Evolutionary conservation across 768 basidiomycete genomes (phyloP).

Genomic region (Boletus rex-veris): DNA sequence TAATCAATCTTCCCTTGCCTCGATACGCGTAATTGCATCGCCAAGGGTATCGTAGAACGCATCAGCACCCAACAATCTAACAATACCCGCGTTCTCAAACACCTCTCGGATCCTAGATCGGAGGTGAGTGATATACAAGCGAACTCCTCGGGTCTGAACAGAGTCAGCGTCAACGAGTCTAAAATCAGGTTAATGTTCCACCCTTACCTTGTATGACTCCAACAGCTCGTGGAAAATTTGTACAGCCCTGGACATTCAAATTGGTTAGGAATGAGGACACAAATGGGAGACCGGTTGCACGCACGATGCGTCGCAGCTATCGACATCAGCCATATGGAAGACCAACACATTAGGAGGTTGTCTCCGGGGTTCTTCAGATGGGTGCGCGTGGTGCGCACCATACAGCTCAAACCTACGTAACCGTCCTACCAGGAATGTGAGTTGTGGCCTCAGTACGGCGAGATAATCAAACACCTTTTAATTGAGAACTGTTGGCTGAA

Average conservation of each 20-base stretch:
- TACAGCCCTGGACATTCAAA: slow-evolving; percentile 52
- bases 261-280: slow-evolving; percentile 2
- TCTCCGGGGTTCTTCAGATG: slow-evolving; percentile 81
- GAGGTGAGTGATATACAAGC: slow-evolving; percentile 46
- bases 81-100: slow-evolving; percentile 46
- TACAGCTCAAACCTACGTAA: slow-evolving; percentile 86
- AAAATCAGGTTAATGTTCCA: not conserved
- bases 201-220: slow-evolving; percentile 67
- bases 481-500: slow-evolving; percentile 87
- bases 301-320: slow-evolving; percentile 87
- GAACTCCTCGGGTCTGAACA: slow-evolving; percentile 41
- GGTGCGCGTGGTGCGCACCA: slow-evolving; percentile 75
- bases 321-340: slow-evolving; percentile 93
- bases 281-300: slow-evolving; percentile 27
- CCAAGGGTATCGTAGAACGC: slow-evolving; percentile 43
- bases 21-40: slow-evolving; percentile 39
- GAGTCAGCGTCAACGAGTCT: not conserved
- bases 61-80: slow-evolving; percentile 40
- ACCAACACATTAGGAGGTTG: slow-evolving; percentile 74
- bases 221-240: slow-evolving; percentile 81
- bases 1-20: slow-evolving; percentile 19
- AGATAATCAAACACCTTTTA: slow-evolving; percentile 56
- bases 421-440: slow-evolving; percentile 48
- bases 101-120: slow-evolving; percentile 33
- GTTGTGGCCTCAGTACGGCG: not conserved